Percentiles rank a stretch among this genome's conserved stretches.
phyloP scores from a whole-genome alignment of 2,329 filamentous ascomycete species.

The Monosporascus sp. region DNA sequence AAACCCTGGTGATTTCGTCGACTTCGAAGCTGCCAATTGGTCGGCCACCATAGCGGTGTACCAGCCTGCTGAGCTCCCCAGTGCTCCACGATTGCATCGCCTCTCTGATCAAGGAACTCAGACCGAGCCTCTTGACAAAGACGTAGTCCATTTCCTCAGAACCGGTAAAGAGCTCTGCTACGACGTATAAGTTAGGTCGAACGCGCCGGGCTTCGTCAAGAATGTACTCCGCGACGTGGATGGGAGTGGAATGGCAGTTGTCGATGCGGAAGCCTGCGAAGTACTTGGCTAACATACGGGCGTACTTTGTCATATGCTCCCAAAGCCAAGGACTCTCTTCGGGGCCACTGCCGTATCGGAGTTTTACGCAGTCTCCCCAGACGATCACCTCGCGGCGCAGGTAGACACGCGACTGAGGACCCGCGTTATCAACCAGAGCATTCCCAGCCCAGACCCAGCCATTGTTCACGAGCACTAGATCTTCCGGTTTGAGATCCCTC shows the following conservation, averaged over 20 bases:
- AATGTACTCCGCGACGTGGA: conserved; percentile 91
- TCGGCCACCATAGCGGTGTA: conserved; percentile 87
- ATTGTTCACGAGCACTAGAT: conserved; percentile 85
- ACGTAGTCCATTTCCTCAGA: conserved; percentile 95
- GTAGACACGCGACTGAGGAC: conserved; percentile 84
- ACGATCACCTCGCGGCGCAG: conserved; percentile 94
- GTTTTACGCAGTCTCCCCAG: conserved; percentile 97
- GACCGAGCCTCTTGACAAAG: conserved; percentile 86
- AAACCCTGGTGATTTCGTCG: conserved; percentile 69
- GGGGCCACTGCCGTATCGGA: conserved; percentile 76
- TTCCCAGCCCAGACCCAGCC: conserved; percentile 99
- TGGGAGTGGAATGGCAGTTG: conserved; percentile 93
- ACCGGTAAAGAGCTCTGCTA: conserved; percentile 92
- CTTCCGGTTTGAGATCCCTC: conserved; percentile 66
- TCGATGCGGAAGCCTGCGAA: conserved; percentile 96
- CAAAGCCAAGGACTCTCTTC: conserved; percentile 90
- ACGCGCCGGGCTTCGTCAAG: conserved; percentile 88
- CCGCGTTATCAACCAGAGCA: conserved; percentile 88
- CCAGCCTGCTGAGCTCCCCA: conserved; percentile 82
- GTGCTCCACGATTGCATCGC: conserved; percentile 99
- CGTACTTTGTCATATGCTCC: conserved; percentile 94
- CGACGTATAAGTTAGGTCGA: conserved; percentile 82
- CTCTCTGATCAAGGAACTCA: conserved; percentile 89
- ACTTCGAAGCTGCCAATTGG: conserved; percentile 97
- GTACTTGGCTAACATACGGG: conserved; percentile 85